Evolutionary conservation across 768 basidiomycete species (phyloP).

Genomic region (Trametes maxima): DNA sequence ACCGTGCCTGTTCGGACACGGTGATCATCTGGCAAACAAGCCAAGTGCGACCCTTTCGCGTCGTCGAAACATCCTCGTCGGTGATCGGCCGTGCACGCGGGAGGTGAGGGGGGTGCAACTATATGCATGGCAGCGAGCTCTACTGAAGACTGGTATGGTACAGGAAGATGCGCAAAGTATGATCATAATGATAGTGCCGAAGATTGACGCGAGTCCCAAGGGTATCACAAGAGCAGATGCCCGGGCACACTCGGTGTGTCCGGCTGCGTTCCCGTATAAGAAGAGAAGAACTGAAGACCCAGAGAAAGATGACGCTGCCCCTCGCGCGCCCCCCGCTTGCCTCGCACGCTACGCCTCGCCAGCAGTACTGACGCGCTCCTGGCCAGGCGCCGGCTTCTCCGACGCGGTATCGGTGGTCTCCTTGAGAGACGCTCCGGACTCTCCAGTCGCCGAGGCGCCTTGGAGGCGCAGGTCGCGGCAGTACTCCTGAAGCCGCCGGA

Average conservation of each 20-base stretch:
- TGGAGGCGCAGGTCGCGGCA: slow-evolving; percentile 49
- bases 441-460: slow-evolving; percentile 6
- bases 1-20: slow-evolving; percentile 4
- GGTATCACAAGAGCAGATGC: slow-evolving; percentile 14
- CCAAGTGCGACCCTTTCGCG: not conserved
- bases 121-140: not conserved
- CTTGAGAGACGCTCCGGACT: not conserved
- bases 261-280: slow-evolving; percentile 1
- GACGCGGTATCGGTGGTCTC: slow-evolving; percentile 5
- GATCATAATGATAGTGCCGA: slow-evolving; percentile 17
- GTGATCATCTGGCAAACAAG: slow-evolving; percentile 10
- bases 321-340: not conserved
- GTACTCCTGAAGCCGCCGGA: slow-evolving; percentile 49
- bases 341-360: slow-evolving; percentile 1
- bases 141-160: slow-evolving; percentile 18
- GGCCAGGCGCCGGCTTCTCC: slow-evolving; percentile 11
- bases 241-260: slow-evolving; percentile 4
- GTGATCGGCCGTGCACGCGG: slow-evolving; percentile 1
- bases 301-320: not conserved
- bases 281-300: slow-evolving; percentile 3
- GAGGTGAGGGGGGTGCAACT: slow-evolving; percentile 8
- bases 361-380: not conserved
- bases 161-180: slow-evolving; percentile 8
- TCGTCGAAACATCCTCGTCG: not conserved
- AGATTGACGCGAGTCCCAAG: slow-evolving; percentile 12